Base-by-base conservation (phyloP, 768 basidiomycete species). In the Boletus sp. region DNA sequence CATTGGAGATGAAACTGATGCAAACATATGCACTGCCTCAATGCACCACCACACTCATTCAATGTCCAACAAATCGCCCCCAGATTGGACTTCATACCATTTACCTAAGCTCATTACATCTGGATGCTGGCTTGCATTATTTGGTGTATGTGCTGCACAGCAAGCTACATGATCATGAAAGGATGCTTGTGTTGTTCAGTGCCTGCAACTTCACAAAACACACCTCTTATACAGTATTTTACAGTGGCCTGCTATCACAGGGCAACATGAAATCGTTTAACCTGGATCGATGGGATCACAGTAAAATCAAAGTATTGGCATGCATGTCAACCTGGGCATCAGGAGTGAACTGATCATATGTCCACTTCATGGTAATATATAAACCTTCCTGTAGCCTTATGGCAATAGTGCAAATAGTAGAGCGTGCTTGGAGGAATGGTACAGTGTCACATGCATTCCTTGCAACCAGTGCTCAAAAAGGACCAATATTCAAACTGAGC, bases 351-450 rank as follows among this genome's bases (percentile, higher is more conserved):
- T 36, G 55, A 11, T 29, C 40, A 0, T 39, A 24, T 28, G 5
- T 60, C 10, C 55, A 36, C 29, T 60, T 56, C 24, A 8, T 60
- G 1, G 41, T 60, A 1, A 18, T 60, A 4, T 45, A 15, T 35
- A 17, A 52, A 2, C 50, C 41, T 1, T 7, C 36, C 1, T 57
- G 45, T 9, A 50, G 58, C 35, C 47, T 60, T 5, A 7, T 10
- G 7, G 33, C 7, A 8, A 18, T 9, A 0, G 28, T 48, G 15
- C 58, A 59, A 30, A 59, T 59, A 55, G 47, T 28, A 5, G 58
- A 55, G 7, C 29, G 51, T 1, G 58, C 58, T 0, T 54, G 54
- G 8, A 56, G 58, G 41, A 47, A 59, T n/a, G 58, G 40, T 20
- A 20, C 10, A 4, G 55, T 52, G 33, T 52, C 55, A 2, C 59